phyloP scores from a whole-genome alignment of 2,329 filamentous ascomycete genomes.

The Aspergillus puulaauensis region DNA sequence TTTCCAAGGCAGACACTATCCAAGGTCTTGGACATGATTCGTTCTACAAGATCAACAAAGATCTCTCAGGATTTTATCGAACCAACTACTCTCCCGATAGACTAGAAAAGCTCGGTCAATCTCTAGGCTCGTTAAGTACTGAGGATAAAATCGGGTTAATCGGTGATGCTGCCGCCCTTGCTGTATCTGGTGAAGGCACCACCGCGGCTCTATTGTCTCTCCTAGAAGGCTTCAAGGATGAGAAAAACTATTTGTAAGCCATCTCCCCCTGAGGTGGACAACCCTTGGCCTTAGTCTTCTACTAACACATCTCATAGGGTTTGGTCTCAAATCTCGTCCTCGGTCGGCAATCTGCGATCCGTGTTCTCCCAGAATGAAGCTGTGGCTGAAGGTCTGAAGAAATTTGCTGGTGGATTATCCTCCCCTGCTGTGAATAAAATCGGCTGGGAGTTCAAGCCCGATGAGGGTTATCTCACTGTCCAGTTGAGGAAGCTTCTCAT shows the following conservation, averaged over 20 bases:
- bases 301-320: constrained; percentile 52
- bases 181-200: constrained; percentile 79
- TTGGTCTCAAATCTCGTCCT: constrained; percentile 80
- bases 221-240: constrained; percentile 76
- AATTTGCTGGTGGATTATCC: constrained; percentile 76
- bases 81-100: constrained; percentile 89
- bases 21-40: constrained; percentile 63
- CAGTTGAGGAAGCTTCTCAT: constrained; percentile 83
- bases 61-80: constrained; percentile 86
- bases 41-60: constrained; percentile 93
- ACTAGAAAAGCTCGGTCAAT: constrained; percentile 74
- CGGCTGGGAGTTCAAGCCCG: constrained; percentile 78
- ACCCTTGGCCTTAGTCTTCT: neutral
- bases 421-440: constrained; percentile 72
- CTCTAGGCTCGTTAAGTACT: constrained; percentile 72
- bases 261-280: too few species aligned
- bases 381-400: constrained; percentile 70
- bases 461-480: constrained; percentile 77
- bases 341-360: constrained; percentile 74
- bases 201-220: constrained; percentile 81
- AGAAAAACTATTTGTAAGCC: constrained; percentile 72
- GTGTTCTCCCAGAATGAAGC: constrained; percentile 76
- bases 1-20: constrained; percentile 73
- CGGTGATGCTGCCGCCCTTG: constrained; percentile 84
- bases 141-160: constrained; percentile 93